phyloP scores from a whole-genome alignment of 2,329 filamentous ascomycete species.

The Exophiala dermatitidis region DNA sequence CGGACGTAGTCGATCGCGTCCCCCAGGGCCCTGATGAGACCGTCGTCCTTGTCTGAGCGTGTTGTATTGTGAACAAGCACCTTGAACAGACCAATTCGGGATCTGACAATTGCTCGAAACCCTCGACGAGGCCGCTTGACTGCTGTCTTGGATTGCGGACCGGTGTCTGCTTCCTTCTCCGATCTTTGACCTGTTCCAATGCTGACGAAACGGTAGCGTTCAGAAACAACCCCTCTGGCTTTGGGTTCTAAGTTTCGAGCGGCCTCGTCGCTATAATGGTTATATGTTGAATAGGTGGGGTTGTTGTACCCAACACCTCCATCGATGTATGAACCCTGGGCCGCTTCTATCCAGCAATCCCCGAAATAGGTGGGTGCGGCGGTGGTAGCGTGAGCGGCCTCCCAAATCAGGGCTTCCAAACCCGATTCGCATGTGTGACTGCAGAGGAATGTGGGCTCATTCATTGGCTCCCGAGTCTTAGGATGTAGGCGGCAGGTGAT shows the following conservation, averaged over 20 bases:
- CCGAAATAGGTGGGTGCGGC: not conserved
- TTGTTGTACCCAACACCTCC: not conserved
- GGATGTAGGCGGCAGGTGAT: not conserved
- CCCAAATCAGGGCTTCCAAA: not conserved
- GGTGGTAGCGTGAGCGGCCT: not conserved
- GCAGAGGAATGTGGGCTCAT: not conserved
- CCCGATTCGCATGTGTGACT: not conserved
- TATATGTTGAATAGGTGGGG: not conserved
- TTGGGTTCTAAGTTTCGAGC: not conserved
- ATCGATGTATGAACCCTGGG: not conserved
- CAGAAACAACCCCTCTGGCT: no score
- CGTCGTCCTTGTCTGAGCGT: not conserved
- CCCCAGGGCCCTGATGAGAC: not conserved
- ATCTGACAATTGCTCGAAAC: not conserved
- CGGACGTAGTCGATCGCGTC: not conserved
- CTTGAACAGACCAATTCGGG: not conserved
- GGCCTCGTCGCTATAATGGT: not conserved
- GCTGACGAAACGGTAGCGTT: not conserved
- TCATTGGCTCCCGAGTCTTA: not conserved
- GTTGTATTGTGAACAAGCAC: not conserved
- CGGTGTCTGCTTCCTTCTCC: not conserved
- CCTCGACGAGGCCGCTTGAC: no score
- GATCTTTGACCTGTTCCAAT: not conserved
- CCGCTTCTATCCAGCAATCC: not conserved
- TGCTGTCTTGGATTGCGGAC: no score